Evolutionary conservation across 2,329 filamentous ascomycete genomes (phyloP).

Genomic region (Meredithiella fracta): DNA sequence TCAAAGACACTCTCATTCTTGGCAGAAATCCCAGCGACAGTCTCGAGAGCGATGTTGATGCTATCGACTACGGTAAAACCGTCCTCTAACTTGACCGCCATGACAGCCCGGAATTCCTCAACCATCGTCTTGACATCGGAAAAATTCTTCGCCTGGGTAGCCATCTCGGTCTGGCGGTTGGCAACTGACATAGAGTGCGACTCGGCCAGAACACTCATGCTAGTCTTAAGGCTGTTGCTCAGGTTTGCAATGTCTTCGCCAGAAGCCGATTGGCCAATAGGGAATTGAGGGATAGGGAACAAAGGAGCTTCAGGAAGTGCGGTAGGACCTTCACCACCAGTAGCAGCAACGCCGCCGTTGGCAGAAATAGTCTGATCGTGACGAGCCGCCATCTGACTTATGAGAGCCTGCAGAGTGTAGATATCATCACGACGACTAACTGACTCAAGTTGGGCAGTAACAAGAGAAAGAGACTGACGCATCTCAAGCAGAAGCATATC

Average conservation of each 20-base stretch:
- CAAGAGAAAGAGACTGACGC: constrained; percentile 51
- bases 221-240: constrained; percentile 14
- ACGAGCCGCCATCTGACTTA: constrained; percentile 58
- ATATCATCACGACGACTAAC: constrained; percentile 67
- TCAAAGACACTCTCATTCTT: constrained; percentile 40
- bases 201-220: constrained; percentile 38
- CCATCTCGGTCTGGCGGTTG: constrained; percentile 69
- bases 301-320: neutral
- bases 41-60: constrained; percentile 27
- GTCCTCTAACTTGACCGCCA: constrained; percentile 62
- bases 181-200: constrained; percentile 65
- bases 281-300: constrained; percentile 6
- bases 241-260: constrained; percentile 12
- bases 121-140: constrained; percentile 62
- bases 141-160: constrained; percentile 60
- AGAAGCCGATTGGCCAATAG: constrained; percentile 8
- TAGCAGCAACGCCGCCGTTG: neutral
- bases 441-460: constrained; percentile 51
- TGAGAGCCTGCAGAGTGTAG: constrained; percentile 55
- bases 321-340: neutral
- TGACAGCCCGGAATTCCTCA: constrained; percentile 58
- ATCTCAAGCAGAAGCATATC: constrained; percentile 55
- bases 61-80: constrained; percentile 56
- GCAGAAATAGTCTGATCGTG: constrained; percentile 58
- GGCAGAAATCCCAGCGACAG: constrained; percentile 26